Conservation (phyloP, 495 filamentous ascomycete genomes). For the Lasiosphaeria hispida region DNA sequence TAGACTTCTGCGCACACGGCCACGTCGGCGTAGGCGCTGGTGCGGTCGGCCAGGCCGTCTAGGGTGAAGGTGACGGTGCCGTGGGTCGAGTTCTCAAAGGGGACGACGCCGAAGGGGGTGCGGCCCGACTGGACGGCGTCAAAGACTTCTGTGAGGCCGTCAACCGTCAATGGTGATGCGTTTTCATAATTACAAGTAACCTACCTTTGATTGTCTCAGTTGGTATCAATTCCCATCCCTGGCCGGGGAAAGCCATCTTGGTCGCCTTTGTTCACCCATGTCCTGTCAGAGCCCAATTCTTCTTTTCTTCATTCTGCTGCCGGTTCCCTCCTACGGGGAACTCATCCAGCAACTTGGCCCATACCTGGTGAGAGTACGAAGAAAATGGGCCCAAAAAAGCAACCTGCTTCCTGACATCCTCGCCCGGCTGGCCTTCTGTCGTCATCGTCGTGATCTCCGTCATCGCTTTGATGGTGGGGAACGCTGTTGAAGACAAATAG, state of each 20-base stretch:
- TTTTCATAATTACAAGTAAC: not conserved
- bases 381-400: conserved; percentile 80
- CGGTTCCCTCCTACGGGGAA: not conserved
- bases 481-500: not conserved
- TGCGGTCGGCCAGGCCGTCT: conserved; percentile 78
- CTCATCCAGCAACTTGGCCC: conserved; percentile 39
- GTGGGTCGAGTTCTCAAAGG: conserved; percentile 95
- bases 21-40: conserved; percentile 57
- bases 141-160: conserved; percentile 64
- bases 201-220: conserved; percentile 63
- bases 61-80: conserved; percentile 86
- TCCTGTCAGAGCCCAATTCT: not conserved
- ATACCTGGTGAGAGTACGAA: conserved; percentile 93
- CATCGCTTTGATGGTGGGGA: not conserved
- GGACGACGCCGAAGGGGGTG: conserved; percentile 74
- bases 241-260: conserved; percentile 55
- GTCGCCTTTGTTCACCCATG: conserved; percentile 55
- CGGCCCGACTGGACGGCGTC: conserved; percentile 63
- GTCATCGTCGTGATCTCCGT: not conserved
- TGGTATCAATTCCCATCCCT: conserved; percentile 55
- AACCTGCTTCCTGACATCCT: conserved; percentile 39
- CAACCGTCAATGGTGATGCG: not conserved
- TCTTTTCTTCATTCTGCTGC: not conserved
- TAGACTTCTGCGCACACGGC: conserved; percentile 78
- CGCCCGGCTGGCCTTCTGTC: not conserved